A percentile compares a stretch with the other conserved stretches of the same genome.
Conservation (phyloP, 2,329 filamentous ascomycete species). For the Fusarium beomiforme region DNA sequence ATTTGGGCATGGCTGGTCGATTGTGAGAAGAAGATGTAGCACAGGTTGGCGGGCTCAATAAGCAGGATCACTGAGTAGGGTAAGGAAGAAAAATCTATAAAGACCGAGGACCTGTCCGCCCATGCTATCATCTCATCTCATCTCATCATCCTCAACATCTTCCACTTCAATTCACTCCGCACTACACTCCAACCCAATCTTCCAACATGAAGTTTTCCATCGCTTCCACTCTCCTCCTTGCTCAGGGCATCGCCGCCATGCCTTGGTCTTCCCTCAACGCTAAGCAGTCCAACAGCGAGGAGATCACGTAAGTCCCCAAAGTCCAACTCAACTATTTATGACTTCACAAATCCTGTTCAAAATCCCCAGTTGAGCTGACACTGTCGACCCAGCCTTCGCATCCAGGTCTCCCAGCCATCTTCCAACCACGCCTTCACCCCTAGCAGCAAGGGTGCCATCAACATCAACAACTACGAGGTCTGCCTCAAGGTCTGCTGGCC, state of each 20-base stretch:
- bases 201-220: constrained; percentile 21
- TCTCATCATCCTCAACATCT: too few relatives aligned
- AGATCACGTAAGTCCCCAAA: constrained; percentile 24
- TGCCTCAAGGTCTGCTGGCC: constrained; percentile 12
- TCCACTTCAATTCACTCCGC: not conserved
- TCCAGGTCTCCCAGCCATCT: constrained; percentile 18
- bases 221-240: not conserved
- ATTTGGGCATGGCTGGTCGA: too few relatives aligned
- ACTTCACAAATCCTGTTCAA: too few relatives aligned
- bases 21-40: not conserved
- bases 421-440: not conserved
- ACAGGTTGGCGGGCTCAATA: too few relatives aligned
- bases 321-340: not conserved
- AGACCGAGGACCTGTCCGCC: fast-evolving
- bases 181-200: not conserved
- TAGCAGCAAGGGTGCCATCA: not conserved
- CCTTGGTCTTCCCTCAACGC: constrained; percentile 13
- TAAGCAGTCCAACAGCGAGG: not conserved
- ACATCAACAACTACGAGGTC: not conserved
- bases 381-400: not conserved
- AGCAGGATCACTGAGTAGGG: fast-evolving
- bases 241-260: constrained; percentile 24
- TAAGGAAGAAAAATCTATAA: not conserved
- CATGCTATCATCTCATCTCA: too few relatives aligned
- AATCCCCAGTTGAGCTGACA: fast-evolving